Base-by-base conservation (phyloP, 257 asterid genomes). In the Nicotiana knightiana region DNA sequence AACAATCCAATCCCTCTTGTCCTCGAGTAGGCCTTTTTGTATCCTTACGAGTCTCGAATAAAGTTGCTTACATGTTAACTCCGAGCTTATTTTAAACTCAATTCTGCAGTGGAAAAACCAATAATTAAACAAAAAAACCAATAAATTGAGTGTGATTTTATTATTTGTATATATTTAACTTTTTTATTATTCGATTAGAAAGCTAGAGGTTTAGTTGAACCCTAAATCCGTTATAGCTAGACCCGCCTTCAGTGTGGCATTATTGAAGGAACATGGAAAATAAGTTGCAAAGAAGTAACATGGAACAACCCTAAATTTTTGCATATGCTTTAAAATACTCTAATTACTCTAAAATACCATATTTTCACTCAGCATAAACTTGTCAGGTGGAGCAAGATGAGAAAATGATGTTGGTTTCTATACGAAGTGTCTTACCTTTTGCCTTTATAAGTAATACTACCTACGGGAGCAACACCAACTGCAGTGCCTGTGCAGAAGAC, bases 381-480 rank as follows among this genome's bases (percentile, higher is more conserved):
- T 39, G 48, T 39, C 48, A 39, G 48, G 48, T 39, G 48, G 61
- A 55, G 61, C 61, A 16, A 55, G 24, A 55, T 15, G 61, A 16
- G 61, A 55, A 55, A 55, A 15, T 55, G 48, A 39, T 39, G 48
- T 39, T 39, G 48, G 10, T 53, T 57, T 57, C 10, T 57, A 18
- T 16, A 18, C 9, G n/a, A 57, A 57, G 63, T 66, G 30, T 66
- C 12, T 33, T 66, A 66, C 75, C 75, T 66, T 66, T 66, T 43
- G 75, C 75, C 75, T 66, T 66, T 66, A 87, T 90, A 88, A 1
- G 96, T 86, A 24, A 93, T 81, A 43, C 93, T 94, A 58, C 97
- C 98, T 37, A 93, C 97, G 1, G 93, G 87, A 35, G 92, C 92
- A 89, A 94, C 89, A 33, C 90, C 93, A 33, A 91, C 75, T 33